These are phyloP conservation scores for Pseudonitzschia multiseries DNA, from an alignment of 108 stramenopile species.

Conservation along the genomic window DNA sequence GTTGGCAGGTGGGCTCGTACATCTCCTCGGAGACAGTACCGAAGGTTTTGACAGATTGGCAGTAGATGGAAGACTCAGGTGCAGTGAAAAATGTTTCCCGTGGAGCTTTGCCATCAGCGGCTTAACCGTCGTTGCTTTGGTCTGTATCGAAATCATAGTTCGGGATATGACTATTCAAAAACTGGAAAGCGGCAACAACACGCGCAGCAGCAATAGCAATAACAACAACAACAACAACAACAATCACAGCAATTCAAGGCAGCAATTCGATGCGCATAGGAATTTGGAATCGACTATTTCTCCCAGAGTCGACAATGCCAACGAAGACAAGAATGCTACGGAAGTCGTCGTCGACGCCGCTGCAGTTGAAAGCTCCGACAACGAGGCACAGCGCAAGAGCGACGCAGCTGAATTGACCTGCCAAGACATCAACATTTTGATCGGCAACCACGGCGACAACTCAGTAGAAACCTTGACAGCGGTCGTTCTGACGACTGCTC, in stretches of 20 bases:
- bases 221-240: background rate
- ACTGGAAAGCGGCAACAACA: background rate
- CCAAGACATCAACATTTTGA: background rate
- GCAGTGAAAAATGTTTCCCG: background rate
- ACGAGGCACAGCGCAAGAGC: no score
- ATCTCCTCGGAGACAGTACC: conserved; percentile 31
- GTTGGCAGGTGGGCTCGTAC: conserved; percentile 32
- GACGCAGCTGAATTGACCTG: background rate
- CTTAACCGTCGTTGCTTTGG: background rate
- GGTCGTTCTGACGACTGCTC: background rate
- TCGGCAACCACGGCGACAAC: background rate
- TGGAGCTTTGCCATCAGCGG: background rate
- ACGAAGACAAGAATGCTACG: no score
- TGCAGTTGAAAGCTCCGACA: no score
- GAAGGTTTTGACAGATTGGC: conserved; percentile 12
- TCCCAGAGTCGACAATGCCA: no score
- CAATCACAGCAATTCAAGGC: background rate
- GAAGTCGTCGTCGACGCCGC: no score
- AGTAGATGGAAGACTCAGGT: background rate
- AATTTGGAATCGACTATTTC: no score
- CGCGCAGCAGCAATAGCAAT: background rate
- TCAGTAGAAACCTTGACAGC: background rate
- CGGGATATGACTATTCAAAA: background rate
- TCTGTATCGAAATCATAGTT: background rate
- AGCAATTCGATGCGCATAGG: background rate